These are phyloP conservation scores for Sclerotinia spermophila DNA, from an alignment of 2,329 filamentous ascomycete genomes.

Conservation along the genomic window DNA sequence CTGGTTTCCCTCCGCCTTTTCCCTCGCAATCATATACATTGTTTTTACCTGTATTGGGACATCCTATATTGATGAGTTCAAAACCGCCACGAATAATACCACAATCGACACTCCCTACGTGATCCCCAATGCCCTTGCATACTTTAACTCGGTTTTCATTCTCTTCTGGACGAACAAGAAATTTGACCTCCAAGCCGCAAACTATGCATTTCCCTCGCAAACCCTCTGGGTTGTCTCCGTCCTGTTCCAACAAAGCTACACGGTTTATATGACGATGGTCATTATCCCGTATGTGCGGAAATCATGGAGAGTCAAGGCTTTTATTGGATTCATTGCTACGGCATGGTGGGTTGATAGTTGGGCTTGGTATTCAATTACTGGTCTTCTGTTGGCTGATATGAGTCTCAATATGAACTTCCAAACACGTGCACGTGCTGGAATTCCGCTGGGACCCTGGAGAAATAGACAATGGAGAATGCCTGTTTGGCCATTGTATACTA, in stretches of 20 bases:
- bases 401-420: conserved; percentile 44
- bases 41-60: conserved; percentile 38
- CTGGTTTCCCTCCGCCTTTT: conserved; percentile 41
- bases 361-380: conserved; percentile 46
- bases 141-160: conserved; percentile 46
- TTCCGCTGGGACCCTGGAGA: conserved; percentile 21
- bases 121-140: conserved; percentile 41
- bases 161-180: conserved; percentile 44
- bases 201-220: conserved; percentile 42
- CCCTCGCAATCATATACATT: conserved; percentile 41
- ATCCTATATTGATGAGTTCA: conserved; percentile 41
- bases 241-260: conserved; percentile 46
- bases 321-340: conserved; percentile 39
- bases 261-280: conserved; percentile 47
- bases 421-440: conserved; percentile 28
- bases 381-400: conserved; percentile 42
- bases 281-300: conserved; percentile 38
- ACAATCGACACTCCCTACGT: conserved; percentile 37
- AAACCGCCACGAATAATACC: conserved; percentile 39
- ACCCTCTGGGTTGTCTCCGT: conserved; percentile 45
- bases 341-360: conserved; percentile 48
- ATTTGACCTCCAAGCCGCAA: conserved; percentile 42
- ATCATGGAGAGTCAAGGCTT: conserved; percentile 23
- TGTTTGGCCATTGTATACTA: conserved; percentile 37
- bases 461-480: conserved; percentile 25